Conservation (phyloP, 805 yeast species). For the Torulaspora indica region DNA sequence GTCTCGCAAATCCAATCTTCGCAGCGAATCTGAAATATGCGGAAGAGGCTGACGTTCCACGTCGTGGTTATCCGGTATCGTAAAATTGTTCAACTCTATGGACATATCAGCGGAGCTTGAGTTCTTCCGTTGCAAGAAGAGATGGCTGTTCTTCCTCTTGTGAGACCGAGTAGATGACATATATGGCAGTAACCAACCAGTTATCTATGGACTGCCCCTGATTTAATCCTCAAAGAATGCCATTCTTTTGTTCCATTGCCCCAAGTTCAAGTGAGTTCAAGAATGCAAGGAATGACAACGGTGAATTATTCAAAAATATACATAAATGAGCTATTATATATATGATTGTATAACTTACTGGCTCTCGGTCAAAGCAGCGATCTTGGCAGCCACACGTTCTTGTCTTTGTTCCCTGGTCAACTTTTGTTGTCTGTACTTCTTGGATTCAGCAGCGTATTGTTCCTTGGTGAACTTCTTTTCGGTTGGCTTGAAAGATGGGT, state of each 20-base stretch:
- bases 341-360: constrained; percentile 20
- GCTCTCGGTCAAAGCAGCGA: constrained; percentile 71
- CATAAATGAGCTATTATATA: background rate
- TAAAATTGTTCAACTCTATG: constrained; percentile 1
- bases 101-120: constrained; percentile 26
- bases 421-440: constrained; percentile 84
- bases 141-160: constrained; percentile 31
- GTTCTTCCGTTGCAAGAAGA: constrained; percentile 27
- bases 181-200: too few species aligned
- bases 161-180: constrained; percentile 20
- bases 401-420: constrained; percentile 88
- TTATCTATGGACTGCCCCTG: background rate
- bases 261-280: background rate
- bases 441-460: constrained; percentile 95
- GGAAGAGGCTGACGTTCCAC: constrained; percentile 6
- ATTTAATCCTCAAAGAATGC: constrained; percentile 1
- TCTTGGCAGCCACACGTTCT: constrained; percentile 87
- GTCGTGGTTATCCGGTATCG: background rate
- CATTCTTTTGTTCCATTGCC: background rate
- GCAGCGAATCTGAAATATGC: background rate
- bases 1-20: constrained; percentile 2
- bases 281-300: too few species aligned
- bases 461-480: constrained; percentile 93
- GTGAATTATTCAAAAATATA: background rate
- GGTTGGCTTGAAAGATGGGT: constrained; percentile 87